Base-by-base conservation (phyloP, 2,329 filamentous ascomycete species). In the Zymoseptoria pseudotritici region DNA sequence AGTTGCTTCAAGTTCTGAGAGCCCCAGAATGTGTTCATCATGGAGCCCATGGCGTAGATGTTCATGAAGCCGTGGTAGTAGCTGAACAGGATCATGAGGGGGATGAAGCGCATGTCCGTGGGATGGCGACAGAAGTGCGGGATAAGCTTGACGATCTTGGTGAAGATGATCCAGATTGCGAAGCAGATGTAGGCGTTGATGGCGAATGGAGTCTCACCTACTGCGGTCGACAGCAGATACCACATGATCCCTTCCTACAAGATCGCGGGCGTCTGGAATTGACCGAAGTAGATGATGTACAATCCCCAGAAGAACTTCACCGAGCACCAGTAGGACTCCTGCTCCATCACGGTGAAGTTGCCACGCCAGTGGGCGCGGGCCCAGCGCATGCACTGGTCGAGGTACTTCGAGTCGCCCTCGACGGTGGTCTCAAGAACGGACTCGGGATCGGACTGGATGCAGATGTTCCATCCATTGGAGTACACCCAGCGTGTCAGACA, bases 41-140 rank as follows among this genome's bases (percentile, higher is more conserved):
- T 64, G 7, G 84, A 87, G 3, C 83, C 56, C 21, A 82, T 55
- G 0, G 82, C 82, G 66, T 78, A 82, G 0, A 85, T 26, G 73
- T 86, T 87, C 64, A 87, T 76, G 1, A 83, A 66, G 24, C 79
- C 79, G 68, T 87, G 84, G 46, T 75, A 70, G 65, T 86, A 88
- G 0, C 76, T 80, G 67, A 86, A 88, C 0, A 76, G 9, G 13
- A 86, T 66, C 52, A 82, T 80, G 0, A 68, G 72, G 0, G 80
- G 78, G 1, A 86, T 72, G 58, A 81, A 78, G 0, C 73, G 55
- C 2, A 84, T 61, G 67, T 88, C 84, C 1, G 67, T 59, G 0
- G 83, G 84, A 62, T 86, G 62, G 0, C 75, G 76, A 3, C 66
- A 57, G 62, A 85, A 81, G 66, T 86, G 80, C 0, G 80, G 77